Evolutionary conservation across 1,284 basidiomycete genomes (phyloP), one percentile per base, ranked within the genome.

Genomic region (Boletus austroedulis): DNA sequence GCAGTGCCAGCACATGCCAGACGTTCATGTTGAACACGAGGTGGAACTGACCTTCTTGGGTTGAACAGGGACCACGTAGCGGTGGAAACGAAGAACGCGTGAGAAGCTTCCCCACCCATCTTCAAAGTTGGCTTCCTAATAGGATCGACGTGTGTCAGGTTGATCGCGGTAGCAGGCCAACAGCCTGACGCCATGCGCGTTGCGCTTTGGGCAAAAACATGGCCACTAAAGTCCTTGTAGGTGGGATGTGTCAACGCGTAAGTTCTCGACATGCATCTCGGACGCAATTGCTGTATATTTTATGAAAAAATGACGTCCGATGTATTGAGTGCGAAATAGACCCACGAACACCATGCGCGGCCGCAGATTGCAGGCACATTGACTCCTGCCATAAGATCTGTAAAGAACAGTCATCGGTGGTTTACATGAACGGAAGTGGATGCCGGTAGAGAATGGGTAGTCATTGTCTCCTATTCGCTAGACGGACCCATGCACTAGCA

Each of bases 1-100:
- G 63, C 60, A 57, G 60, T 61, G 53, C 54, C 53, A 48, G 29
- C 36, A 57, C 59, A 64, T 40, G 62, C 67, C n/a, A 49, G 38
- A 29, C 32, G 26, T 63, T 67, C 59, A 53, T 49, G 65, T 55
- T 36, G 44, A 62, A 69, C 68, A 69, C 68, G 68, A 73, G 70
- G 71, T 55, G 17, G 36, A 55, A 38, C 14, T 43, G 57, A 68
- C 58, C 36, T 55, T 54, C 46, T 59, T 67, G 50, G 47, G 46
- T 58, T 40, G 36, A 59, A 50, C 53, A 55, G 56, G 55, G 46
- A 23, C 47, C n/a, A 26, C 59, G 58, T 56, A 45, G 43, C 49
- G 53, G 50, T 45, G 54, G 47, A 50, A 53, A 56, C 48, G 54
- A 46, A 57, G 32, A 36, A 19, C 28, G 40, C 59, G 60, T 57